Evolutionary conservation across 2,329 filamentous ascomycete genomes (phyloP).

Genomic region (Alternaria hordeiaustralica): DNA sequence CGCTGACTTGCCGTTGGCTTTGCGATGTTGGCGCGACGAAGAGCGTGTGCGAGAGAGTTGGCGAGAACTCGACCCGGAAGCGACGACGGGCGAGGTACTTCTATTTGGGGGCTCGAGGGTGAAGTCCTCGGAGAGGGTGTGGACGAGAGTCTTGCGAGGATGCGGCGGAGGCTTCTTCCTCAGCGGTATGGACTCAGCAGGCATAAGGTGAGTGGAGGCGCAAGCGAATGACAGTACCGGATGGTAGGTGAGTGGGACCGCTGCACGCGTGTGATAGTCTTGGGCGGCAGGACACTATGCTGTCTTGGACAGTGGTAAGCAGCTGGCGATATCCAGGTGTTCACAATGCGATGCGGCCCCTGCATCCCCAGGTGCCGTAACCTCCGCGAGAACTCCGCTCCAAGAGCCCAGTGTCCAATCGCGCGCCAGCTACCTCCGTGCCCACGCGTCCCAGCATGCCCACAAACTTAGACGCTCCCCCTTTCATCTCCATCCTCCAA

Average conservation of each 20-base stretch:
- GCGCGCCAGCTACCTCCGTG: conserved; percentile 9
- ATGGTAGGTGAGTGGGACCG: conserved; percentile 12
- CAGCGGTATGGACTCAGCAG: conserved; percentile 44
- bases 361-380: conserved; percentile 9
- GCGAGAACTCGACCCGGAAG: conserved; percentile 26
- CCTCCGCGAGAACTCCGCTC: conserved; percentile 7
- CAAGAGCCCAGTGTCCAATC: conserved; percentile 15
- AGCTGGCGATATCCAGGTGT: conserved; percentile 16
- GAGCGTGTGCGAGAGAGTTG: conserved; percentile 29
- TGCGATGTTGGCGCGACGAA: conserved; percentile 23
- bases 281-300: not conserved
- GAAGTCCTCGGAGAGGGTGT: conserved; percentile 22
- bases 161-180: conserved; percentile 35
- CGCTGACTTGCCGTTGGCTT: conserved; percentile 9
- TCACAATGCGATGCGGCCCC: conserved; percentile 9
- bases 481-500: not conserved
- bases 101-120: conserved; percentile 16
- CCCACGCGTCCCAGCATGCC: conserved; percentile 10
- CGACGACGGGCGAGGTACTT: conserved; percentile 29
- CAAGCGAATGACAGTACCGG: conserved; percentile 21
- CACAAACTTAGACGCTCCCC: not conserved
- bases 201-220: conserved; percentile 40
- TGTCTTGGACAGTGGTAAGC: conserved; percentile 1
- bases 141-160: conserved; percentile 18
- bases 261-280: conserved; percentile 7